Evolutionary conservation across 345 rosid genomes (phyloP).

Genomic region (Viola odorata): DNA sequence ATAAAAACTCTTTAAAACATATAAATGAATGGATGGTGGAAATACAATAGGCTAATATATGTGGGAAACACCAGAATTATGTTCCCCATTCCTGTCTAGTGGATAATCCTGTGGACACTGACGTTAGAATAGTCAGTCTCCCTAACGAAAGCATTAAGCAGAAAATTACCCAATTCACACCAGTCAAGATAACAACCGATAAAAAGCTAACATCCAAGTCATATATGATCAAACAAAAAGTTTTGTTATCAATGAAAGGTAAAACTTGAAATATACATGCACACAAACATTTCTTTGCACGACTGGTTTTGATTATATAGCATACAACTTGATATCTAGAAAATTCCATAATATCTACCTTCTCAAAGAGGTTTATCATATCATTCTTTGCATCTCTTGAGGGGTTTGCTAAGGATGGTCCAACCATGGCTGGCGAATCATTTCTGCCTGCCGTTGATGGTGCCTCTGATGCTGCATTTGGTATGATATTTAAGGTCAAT

Average conservation of each 20-base stretch:
- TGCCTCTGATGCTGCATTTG: slow-evolving; percentile 28
- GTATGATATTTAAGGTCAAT: slow-evolving; percentile 8
- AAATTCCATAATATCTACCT: slow-evolving; percentile 39
- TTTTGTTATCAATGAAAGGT: not conserved
- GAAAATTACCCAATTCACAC: not conserved
- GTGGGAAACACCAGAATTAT: not conserved
- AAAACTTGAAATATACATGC: not conserved
- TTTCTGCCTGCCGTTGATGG: slow-evolving; percentile 15
- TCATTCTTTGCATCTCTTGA: slow-evolving; percentile 66
- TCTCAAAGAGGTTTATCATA: slow-evolving; percentile 85
- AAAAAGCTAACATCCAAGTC: not conserved
- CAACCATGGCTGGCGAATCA: slow-evolving; percentile 13
- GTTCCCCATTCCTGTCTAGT: not conserved
- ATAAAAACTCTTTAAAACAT: not conserved
- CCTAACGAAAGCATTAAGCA: not conserved
- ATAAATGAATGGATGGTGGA: not conserved
- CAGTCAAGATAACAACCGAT: not conserved
- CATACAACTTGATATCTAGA: not conserved
- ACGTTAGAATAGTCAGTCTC: not conserved
- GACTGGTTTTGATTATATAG: not conserved
- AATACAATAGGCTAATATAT: not conserved
- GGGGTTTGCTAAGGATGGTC: slow-evolving; percentile 35
- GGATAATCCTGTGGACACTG: not conserved
- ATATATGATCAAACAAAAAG: not conserved
- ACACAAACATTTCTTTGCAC: not conserved